These are phyloP conservation scores for Fraxinus pennsylvanica DNA, from an alignment of 257 asterid genomes.

Conservation along the genomic window DNA sequence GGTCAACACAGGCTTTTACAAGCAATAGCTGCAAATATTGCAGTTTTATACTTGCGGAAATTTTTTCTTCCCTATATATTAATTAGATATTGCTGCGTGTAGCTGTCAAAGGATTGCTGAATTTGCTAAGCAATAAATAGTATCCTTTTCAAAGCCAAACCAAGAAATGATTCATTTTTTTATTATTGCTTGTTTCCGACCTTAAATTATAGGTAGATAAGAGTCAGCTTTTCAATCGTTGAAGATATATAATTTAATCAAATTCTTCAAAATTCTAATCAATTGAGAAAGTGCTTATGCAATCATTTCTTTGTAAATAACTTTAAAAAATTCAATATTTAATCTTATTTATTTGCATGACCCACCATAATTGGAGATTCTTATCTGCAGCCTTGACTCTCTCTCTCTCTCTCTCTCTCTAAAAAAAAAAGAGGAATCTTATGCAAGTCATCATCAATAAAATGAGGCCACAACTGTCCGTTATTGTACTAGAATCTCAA, in stretches of 20 bases:
- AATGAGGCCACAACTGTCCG: slow-evolving; percentile 16
- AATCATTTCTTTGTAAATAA: not conserved
- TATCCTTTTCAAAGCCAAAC: no score
- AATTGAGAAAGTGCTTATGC: not conserved
- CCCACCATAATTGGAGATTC: not conserved
- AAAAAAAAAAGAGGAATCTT: slow-evolving; percentile 17
- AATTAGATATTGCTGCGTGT: no score
- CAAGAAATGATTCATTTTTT: no score
- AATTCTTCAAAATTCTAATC: not conserved
- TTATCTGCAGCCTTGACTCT: not conserved
- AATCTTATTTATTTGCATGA: not conserved
- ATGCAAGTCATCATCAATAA: slow-evolving; percentile 22
- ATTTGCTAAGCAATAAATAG: no score
- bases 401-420: no score
- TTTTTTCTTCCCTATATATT: no score
- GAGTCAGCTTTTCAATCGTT: no score
- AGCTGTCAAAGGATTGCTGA: no score
- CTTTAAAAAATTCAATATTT: not conserved
- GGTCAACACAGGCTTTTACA: not conserved
- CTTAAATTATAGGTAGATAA: no score
- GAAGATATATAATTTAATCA: not conserved
- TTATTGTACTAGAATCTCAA: not conserved
- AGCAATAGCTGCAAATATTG: not conserved
- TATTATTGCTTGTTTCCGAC: no score
- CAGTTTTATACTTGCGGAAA: not conserved